Percentiles rank a stretch among this genome's conserved stretches.
Conservation (phyloP, 164 flowering plant genomes). For the Dillenia suffruticosa region DNA sequence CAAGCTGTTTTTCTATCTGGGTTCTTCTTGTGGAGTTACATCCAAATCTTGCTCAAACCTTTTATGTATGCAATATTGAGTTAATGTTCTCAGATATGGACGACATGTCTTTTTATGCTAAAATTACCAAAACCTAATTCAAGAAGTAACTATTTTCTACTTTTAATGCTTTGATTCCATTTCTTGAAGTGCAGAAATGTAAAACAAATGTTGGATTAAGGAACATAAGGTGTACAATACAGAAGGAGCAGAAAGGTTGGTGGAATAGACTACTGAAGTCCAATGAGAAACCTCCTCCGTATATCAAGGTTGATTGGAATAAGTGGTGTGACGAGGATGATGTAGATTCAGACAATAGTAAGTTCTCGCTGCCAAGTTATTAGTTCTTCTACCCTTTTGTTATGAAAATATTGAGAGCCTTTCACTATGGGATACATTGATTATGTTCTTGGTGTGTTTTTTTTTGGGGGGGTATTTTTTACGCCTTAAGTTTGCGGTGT, state of each 20-base stretch:
- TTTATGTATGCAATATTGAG: too few species aligned
- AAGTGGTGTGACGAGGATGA: constrained; percentile 97
- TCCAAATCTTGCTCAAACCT: too few species aligned
- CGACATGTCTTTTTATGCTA: too few species aligned
- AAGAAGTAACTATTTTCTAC: neutral
- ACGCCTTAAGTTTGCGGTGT: too few species aligned
- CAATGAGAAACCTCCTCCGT: constrained; percentile 83
- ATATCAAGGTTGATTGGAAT: constrained; percentile 95
- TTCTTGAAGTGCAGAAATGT: constrained; percentile 45
- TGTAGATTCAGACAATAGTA: constrained; percentile 48
- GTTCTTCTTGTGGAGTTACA: too few species aligned
- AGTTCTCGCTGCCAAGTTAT: constrained; percentile 17
- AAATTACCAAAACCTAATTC: too few species aligned
- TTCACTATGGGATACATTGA: neutral
- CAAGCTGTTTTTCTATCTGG: too few species aligned
- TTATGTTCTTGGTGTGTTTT: neutral
- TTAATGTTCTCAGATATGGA: too few species aligned
- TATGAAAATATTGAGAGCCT: neutral
- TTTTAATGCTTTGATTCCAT: neutral
- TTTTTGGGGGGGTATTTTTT: too few species aligned
- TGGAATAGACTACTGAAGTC: constrained; percentile 76
- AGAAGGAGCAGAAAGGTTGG: constrained; percentile 78
- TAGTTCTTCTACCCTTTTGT: neutral
- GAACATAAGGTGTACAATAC: constrained; percentile 65
- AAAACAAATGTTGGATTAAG: constrained; percentile 63